These are phyloP conservation scores for Albugo laibachii DNA, from an alignment of 352 stramenopile genomes.

Conservation along the genomic window DNA sequence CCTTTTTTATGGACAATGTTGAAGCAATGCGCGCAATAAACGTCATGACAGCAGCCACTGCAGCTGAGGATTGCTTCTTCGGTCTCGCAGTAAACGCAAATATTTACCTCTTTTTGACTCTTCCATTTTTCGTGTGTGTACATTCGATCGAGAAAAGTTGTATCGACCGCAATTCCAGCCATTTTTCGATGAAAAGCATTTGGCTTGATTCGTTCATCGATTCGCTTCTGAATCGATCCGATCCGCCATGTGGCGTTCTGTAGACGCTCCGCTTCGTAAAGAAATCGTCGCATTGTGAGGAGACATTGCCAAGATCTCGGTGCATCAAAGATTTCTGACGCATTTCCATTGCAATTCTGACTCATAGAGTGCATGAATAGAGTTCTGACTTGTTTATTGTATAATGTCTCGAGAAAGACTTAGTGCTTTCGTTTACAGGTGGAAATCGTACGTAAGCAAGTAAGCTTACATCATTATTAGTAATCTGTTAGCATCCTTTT, in stretches of 20 bases:
- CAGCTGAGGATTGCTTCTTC: slow-evolving; percentile 46
- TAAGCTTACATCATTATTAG: neutral
- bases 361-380: neutral
- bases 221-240: slow-evolving; percentile 44
- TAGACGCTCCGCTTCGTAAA: slow-evolving; percentile 52
- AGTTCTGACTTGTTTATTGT: neutral
- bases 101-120: neutral
- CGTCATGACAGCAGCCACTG: slow-evolving; percentile 69
- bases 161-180: neutral
- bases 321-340: slow-evolving; percentile 1
- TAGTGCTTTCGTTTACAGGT: neutral
- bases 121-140: neutral
- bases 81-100: slow-evolving; percentile 68
- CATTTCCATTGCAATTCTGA: neutral
- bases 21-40: slow-evolving; percentile 74
- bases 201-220: neutral
- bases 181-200: neutral
- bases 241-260: slow-evolving; percentile 73
- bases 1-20: slow-evolving; percentile 78
- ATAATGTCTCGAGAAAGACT: neutral
- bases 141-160: neutral
- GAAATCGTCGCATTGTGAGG: slow-evolving; percentile 72
- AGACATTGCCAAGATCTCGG: slow-evolving; percentile 74
- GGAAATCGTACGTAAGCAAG: neutral
- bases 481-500: neutral